phyloP scores from a whole-genome alignment of 2,329 filamentous ascomycete genomes.

The Exophiala mesophila region DNA sequence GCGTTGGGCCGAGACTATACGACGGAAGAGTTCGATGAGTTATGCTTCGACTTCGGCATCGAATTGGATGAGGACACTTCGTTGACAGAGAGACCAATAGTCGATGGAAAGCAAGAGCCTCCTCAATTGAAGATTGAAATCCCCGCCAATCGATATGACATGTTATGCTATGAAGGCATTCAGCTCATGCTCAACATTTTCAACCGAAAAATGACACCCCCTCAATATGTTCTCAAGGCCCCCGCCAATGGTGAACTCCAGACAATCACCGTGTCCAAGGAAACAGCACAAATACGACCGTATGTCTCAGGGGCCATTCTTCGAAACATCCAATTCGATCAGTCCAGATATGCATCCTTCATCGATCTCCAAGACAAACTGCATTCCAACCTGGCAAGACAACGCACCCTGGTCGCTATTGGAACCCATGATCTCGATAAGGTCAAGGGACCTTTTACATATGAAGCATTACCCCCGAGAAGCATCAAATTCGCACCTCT shows the following conservation, averaged over 20 bases:
- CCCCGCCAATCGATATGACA: conserved; percentile 85
- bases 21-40: conserved; percentile 88
- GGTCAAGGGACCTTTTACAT: conserved; percentile 89
- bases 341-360: conserved; percentile 93
- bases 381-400: conserved; percentile 89
- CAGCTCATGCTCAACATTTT: conserved; percentile 95
- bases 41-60: conserved; percentile 97
- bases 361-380: conserved; percentile 97
- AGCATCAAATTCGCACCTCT: conserved; percentile 86
- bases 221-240: conserved; percentile 71
- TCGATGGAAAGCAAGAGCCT: conserved; percentile 76
- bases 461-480: conserved; percentile 86
- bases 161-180: conserved; percentile 97
- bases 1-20: conserved; percentile 86
- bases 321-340: conserved; percentile 83
- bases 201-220: conserved; percentile 67
- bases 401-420: conserved; percentile 91
- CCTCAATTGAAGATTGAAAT: conserved; percentile 98
- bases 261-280: conserved; percentile 72
- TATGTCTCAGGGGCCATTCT: conserved; percentile 86
- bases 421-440: conserved; percentile 96
- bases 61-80: conserved; percentile 96
- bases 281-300: conserved; percentile 74
- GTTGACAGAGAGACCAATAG: conserved; percentile 65
- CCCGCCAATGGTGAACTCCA: conserved; percentile 70